Evolutionary conservation across 208 protist species (phyloP).

Genomic region (Endotrypanum monterogeii): DNA sequence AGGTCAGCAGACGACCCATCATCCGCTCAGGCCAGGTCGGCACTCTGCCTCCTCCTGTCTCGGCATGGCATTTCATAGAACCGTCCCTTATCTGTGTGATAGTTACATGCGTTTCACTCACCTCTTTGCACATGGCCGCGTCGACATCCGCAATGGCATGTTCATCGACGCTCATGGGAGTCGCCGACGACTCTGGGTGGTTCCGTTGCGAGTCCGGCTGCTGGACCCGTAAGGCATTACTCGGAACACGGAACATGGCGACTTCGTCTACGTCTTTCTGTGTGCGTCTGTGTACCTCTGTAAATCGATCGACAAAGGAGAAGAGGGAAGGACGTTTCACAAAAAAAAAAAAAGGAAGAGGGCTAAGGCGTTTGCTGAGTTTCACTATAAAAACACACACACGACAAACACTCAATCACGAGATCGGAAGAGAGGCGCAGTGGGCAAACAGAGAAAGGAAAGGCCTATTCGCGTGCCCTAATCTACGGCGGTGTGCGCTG

Average conservation of each 20-base stretch:
- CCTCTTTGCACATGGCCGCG: neutral
- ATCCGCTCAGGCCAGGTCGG: neutral
- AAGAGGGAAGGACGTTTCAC: too few relatives aligned
- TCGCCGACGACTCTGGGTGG: neutral
- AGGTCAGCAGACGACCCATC: constrained; percentile 35
- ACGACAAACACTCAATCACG: too few relatives aligned
- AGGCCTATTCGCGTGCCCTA: too few relatives aligned
- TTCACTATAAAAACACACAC: too few relatives aligned
- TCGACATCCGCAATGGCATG: neutral
- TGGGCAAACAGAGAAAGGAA: too few relatives aligned
- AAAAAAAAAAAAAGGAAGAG: too few relatives aligned
- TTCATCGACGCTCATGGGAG: neutral
- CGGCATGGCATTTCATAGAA: neutral
- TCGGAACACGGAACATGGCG: neutral
- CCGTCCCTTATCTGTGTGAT: constrained; percentile 13
- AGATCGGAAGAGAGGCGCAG: too few relatives aligned
- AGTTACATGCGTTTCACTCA: constrained; percentile 10
- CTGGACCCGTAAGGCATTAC: neutral
- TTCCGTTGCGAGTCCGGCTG: neutral
- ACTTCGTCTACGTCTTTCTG: neutral
- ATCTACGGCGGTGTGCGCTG: too few relatives aligned
- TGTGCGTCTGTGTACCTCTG: neutral
- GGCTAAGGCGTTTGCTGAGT: too few relatives aligned
- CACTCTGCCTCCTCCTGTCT: neutral
- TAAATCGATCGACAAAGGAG: neutral